Conservation (phyloP, 495 filamentous ascomycete genomes). For the Darksidea phi region DNA sequence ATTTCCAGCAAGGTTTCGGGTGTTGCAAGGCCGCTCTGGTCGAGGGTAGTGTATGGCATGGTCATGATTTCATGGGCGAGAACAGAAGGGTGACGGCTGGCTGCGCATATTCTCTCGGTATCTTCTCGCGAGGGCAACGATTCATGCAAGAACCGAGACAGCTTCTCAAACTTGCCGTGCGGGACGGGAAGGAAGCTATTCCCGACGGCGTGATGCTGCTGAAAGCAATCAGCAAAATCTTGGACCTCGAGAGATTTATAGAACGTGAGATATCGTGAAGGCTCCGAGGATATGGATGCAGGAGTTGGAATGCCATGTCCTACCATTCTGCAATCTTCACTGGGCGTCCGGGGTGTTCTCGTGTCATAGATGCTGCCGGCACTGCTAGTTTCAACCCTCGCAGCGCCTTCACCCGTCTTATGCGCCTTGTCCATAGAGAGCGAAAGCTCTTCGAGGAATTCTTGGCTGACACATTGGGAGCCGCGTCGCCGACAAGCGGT, state of each 20-base stretch:
- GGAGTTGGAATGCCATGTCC: neutral
- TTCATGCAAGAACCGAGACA: constrained; percentile 23
- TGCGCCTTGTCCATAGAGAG: neutral
- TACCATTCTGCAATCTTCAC: neutral
- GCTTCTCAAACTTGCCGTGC: constrained; percentile 8
- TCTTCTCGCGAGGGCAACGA: constrained; percentile 23
- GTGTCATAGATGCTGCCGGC: no score
- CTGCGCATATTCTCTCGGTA: constrained; percentile 14
- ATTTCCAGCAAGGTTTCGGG: constrained; percentile 18
- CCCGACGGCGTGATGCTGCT: neutral
- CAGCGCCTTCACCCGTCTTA: no score
- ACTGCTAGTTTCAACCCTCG: no score
- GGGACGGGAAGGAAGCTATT: neutral
- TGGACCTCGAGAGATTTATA: neutral
- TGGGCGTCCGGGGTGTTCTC: neutral
- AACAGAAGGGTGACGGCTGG: constrained; percentile 12
- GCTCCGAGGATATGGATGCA: neutral
- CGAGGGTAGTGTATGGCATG: constrained; percentile 18
- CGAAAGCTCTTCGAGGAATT: constrained; percentile 16
- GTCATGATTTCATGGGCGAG: constrained; percentile 23
- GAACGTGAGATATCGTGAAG: neutral
- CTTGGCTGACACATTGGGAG: constrained; percentile 21
- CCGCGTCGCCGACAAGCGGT: constrained; percentile 14
- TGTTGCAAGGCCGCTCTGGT: constrained; percentile 6
- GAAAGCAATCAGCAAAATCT: neutral